phyloP scores from a whole-genome alignment of 306 rosid species.

The Canavalia gladiata region DNA sequence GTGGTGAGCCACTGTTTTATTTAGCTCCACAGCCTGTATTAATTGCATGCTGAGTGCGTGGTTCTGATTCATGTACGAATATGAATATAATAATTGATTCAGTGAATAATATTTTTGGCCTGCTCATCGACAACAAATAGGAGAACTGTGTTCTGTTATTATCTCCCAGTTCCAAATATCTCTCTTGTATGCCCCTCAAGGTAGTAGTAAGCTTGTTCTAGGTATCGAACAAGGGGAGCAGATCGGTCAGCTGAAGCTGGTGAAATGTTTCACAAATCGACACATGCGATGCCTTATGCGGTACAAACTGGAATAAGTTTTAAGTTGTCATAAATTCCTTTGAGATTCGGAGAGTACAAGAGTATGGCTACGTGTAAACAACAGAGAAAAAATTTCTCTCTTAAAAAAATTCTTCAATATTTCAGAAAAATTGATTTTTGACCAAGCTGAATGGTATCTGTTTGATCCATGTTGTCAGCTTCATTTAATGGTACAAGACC shows the following conservation, averaged over 20 bases:
- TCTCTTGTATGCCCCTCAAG: neutral
- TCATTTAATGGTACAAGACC: too few relatives aligned
- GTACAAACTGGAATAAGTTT: neutral
- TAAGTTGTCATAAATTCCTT: neutral
- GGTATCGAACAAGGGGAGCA: neutral
- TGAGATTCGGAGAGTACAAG: neutral
- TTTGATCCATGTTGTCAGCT: too few relatives aligned
- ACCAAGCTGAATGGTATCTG: too few relatives aligned
- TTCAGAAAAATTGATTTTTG: too few relatives aligned
- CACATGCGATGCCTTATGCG: neutral
- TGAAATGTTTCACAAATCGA: neutral
- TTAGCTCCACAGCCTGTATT: neutral
- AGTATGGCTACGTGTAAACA: neutral
- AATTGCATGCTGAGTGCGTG: neutral
- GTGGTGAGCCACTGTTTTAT: slow-evolving; percentile 1
- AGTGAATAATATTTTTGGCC: slow-evolving; percentile 8
- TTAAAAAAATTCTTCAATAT: too few relatives aligned
- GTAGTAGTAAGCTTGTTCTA: neutral
- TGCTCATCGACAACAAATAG: slow-evolving; percentile 1
- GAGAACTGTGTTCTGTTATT: slow-evolving; percentile 7
- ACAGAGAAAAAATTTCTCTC: too few relatives aligned
- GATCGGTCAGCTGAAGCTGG: neutral
- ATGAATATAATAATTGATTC: slow-evolving; percentile 14
- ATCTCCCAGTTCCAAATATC: neutral
- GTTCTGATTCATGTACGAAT: slow-evolving; percentile 23